Evolutionary conservation across 1,139 yeast genomes (phyloP).

Genomic region (Kurtzmaniella quercitrusa): DNA sequence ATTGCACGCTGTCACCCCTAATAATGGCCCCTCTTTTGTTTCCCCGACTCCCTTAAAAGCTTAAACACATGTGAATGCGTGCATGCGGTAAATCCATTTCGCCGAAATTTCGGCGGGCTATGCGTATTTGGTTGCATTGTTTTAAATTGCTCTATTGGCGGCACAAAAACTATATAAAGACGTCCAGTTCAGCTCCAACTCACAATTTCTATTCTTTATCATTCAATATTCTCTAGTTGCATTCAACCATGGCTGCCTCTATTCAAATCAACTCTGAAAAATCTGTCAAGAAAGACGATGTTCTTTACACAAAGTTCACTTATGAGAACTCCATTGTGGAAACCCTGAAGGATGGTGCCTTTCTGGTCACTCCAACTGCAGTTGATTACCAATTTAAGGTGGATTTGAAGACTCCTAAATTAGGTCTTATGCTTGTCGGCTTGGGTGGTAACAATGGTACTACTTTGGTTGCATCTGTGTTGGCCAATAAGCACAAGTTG

Average conservation of each 20-base stretch:
- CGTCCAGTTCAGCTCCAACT: not conserved
- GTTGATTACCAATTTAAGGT: conserved; percentile 82
- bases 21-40: not conserved
- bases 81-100: conserved; percentile 11
- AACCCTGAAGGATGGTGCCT: conserved; percentile 50
- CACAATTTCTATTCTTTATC: not conserved
- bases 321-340: conserved; percentile 29
- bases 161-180: not conserved
- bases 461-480: conserved; percentile 77
- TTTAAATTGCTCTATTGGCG: not conserved
- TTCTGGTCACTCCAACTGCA: conserved; percentile 66
- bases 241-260: conserved; percentile 11
- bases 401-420: conserved; percentile 76
- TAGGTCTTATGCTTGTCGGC: conserved; percentile 89
- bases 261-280: conserved; percentile 63
- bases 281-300: conserved; percentile 53
- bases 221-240: not conserved
- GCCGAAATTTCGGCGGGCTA: conserved; percentile 28
- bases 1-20: not conserved
- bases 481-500: conserved; percentile 79
- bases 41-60: not conserved
- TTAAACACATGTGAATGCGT: not conserved
- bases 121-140: conserved; percentile 3
- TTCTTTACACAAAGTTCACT: conserved; percentile 66
- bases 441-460: conserved; percentile 97